Evolutionary conservation across 225 moss, liverwort and hornwort species (phyloP).

Genomic region (Ulota crispa): DNA sequence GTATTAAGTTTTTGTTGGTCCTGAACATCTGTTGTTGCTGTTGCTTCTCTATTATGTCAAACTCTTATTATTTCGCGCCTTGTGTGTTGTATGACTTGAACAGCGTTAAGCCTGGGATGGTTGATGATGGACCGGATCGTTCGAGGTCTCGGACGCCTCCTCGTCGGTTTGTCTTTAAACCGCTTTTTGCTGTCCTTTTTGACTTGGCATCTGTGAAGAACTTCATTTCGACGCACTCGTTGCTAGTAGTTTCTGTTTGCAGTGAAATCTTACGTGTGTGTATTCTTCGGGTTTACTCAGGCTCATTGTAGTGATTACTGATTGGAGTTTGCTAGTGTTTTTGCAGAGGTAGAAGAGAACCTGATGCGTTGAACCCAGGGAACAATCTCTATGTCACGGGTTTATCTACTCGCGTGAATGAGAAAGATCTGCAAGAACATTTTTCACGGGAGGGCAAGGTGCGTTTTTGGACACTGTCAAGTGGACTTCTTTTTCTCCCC

Average conservation of each 20-base stretch:
- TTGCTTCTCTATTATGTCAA: not conserved
- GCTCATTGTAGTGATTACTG: not conserved
- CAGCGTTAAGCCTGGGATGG: conserved; percentile 42
- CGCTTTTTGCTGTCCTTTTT: not conserved
- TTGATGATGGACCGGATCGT: conserved; percentile 48
- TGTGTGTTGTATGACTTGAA: not conserved
- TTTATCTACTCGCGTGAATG: conserved; percentile 85
- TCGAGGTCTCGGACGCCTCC: conserved; percentile 55
- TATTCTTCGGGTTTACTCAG: not conserved
- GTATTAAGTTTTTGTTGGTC: not conserved
- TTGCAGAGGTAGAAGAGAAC: conserved; percentile 52
- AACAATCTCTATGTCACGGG: conserved; percentile 92
- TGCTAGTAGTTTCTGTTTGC: not conserved
- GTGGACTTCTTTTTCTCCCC: not conserved
- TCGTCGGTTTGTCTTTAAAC: conserved; percentile 38
- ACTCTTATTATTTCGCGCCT: not conserved
- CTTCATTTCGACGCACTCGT: not conserved
- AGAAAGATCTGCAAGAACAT: conserved; percentile 86
- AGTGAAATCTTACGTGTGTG: not conserved
- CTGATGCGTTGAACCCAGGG: conserved; percentile 85
- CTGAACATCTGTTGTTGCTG: not conserved
- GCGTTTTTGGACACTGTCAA: not conserved
- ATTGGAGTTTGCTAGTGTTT: not conserved
- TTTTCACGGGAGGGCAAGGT: conserved; percentile 94
- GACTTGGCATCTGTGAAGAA: not conserved